Conservation (phyloP, 371 early-diverging fungal species). For the Haplosporangium sp. region DNA sequence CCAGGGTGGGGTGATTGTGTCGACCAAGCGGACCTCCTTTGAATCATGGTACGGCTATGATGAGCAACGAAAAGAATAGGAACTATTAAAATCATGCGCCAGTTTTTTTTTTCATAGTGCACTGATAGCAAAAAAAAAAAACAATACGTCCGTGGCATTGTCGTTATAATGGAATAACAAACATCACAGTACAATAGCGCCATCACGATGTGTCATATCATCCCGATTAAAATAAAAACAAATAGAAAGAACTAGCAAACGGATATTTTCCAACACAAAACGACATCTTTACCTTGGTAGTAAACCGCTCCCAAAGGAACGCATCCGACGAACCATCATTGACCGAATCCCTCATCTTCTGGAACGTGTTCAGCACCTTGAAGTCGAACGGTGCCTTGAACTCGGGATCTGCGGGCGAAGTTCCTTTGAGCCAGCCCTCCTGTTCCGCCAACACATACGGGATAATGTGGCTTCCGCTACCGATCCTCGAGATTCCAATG, state of each 20-base stretch:
- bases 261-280: too few relatives aligned
- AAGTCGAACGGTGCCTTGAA: slow-evolving; percentile 64
- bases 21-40: slow-evolving; percentile 76
- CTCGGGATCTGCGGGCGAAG: slow-evolving; percentile 20
- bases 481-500: slow-evolving; percentile 81
- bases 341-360: slow-evolving; percentile 80
- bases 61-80: neutral
- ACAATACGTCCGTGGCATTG: too few relatives aligned
- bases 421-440: slow-evolving; percentile 71
- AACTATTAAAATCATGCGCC: slow-evolving; percentile 1
- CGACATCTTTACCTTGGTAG: slow-evolving; percentile 74
- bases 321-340: slow-evolving; percentile 72
- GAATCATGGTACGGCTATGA: slow-evolving; percentile 74
- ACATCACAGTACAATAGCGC: too few relatives aligned
- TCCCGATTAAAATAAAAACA: too few relatives aligned
- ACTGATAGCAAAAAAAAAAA: neutral
- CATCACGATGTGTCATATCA: slow-evolving; percentile 4
- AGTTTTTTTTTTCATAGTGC: neutral
- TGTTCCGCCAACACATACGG: slow-evolving; percentile 80
- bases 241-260: neutral
- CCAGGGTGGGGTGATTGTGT: slow-evolving; percentile 89
- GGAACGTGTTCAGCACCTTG: slow-evolving; percentile 74
- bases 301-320: slow-evolving; percentile 90
- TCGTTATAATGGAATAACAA: too few relatives aligned
- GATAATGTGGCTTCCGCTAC: slow-evolving; percentile 89